Evolutionary conservation across 106 monocot species (phyloP).

Genomic region (Hemerocallis citrina): DNA sequence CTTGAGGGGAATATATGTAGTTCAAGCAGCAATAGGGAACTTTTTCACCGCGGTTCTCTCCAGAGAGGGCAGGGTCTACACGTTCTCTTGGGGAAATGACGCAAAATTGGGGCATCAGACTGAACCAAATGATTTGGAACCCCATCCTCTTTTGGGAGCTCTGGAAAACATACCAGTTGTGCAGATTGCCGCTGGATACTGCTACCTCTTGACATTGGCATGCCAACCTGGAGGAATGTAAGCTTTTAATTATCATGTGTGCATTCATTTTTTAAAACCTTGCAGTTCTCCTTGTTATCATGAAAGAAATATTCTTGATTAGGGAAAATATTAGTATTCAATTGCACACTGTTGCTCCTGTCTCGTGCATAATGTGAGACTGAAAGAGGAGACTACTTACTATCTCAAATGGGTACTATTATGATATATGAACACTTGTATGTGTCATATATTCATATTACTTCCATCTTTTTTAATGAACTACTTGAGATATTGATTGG

Average conservation of each 20-base stretch:
- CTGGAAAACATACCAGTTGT: conserved; percentile 86
- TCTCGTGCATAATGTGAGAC: too few species aligned
- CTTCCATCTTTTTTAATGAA: too few species aligned
- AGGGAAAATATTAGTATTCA: neutral
- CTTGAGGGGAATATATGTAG: conserved; percentile 70
- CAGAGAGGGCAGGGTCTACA: conserved; percentile 88
- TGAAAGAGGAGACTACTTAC: too few species aligned
- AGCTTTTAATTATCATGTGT: conserved; percentile 15
- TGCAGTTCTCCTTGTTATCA: neutral
- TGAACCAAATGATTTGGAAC: conserved; percentile 67
- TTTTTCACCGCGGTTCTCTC: conserved; percentile 97
- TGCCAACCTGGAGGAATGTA: conserved; percentile 95
- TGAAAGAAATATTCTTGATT: neutral
- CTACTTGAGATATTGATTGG: too few species aligned
- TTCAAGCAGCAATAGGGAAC: conserved; percentile 93
- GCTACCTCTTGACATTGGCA: conserved; percentile 80
- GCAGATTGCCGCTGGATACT: conserved; percentile 99
- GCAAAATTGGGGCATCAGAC: conserved; percentile 83
- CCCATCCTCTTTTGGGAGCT: conserved; percentile 55
- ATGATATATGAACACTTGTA: too few species aligned
- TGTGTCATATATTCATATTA: too few species aligned
- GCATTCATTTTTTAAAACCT: neutral
- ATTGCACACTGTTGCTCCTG: too few species aligned
- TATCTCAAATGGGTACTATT: too few species aligned
- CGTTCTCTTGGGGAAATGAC: conserved; percentile 93